Conservation (phyloP, 164 flowering plant species). For the Vitis rotundifolia region DNA sequence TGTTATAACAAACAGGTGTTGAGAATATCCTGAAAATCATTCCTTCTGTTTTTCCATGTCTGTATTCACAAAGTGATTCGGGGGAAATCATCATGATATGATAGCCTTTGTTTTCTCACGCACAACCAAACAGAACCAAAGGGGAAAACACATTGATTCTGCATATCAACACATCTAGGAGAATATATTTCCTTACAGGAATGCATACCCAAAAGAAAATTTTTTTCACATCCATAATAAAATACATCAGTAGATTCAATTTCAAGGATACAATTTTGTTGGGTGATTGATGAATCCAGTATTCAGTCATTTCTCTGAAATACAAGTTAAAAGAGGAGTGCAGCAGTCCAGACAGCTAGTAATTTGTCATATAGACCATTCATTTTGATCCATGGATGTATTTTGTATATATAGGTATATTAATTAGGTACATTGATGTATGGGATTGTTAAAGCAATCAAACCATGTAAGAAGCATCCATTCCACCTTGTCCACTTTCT, state of each 20-base stretch:
- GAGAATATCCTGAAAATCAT: too few species aligned
- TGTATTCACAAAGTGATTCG: too few species aligned
- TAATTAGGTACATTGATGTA: neutral
- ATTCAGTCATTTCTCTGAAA: too few species aligned
- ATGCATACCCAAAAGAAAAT: neutral
- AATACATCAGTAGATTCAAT: neutral
- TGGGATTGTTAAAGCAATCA: neutral
- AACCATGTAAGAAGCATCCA: constrained; percentile 34
- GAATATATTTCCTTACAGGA: neutral
- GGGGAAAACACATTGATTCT: too few species aligned
- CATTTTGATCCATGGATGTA: neutral
- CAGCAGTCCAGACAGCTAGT: too few species aligned
- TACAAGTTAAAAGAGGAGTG: too few species aligned
- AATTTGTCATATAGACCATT: neutral
- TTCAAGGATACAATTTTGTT: neutral
- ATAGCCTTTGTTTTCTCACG: too few species aligned
- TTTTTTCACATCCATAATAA: neutral
- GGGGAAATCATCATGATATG: too few species aligned
- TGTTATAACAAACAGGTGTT: too few species aligned
- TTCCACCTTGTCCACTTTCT: constrained; percentile 14
- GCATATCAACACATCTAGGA: too few species aligned
- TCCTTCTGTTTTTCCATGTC: too few species aligned
- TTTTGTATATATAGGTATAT: neutral
- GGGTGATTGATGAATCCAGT: neutral
- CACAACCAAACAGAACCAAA: too few species aligned